Base-by-base conservation (phyloP, 805 yeast genomes). In the Lipomyces spencermartinsiae region DNA sequence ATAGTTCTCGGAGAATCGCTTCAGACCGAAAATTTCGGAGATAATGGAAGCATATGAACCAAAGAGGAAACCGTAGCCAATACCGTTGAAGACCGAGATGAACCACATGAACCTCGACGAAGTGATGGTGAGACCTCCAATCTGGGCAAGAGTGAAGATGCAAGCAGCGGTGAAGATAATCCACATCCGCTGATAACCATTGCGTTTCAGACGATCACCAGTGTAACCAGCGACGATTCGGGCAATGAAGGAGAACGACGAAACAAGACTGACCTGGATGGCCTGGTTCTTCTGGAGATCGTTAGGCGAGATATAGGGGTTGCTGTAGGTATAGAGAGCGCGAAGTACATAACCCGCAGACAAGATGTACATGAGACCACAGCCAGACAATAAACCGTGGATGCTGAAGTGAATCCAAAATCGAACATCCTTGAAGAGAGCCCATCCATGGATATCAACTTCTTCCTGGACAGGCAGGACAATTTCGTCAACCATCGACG, bases 41-140 rank as follows among this genome's bases (percentile, higher is more conserved):
- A 89, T 83, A 25, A 91, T 85, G n/a, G 90, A 86, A 4, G 96
- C 95, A 78, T 86, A 84, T 8, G 89, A 82, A 61, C 93, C 90
- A 78, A 89, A 89, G 29, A 88, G 82, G 70, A 87, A 84, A 0
- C 96, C 96, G 78, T 91, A 91, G 53, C 88, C 89, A 49, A 88
- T 80, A 0, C 96, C 96, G 37, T 86, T 83, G 22, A 85, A 74
- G n/a, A 84, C 75, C 0, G 93, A 87, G 31, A 84, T 79, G 37
- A 82, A 55, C 78, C 88, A 82, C 72, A 91, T 76, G 31, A 71
- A 64, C 1, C 74, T 70, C 6, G 76, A 72, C 64, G 83, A 80
- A 29, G 78, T 76, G 16, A 75, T 70, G 12, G 81, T 73, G 33
- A 77, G 76, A 3, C 87, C 89, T 69, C 85, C 73, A 1, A 84